These are phyloP conservation scores for Oryza glaberrima DNA, from an alignment of 176 grass and related monocot genomes.

Conservation along the genomic window DNA sequence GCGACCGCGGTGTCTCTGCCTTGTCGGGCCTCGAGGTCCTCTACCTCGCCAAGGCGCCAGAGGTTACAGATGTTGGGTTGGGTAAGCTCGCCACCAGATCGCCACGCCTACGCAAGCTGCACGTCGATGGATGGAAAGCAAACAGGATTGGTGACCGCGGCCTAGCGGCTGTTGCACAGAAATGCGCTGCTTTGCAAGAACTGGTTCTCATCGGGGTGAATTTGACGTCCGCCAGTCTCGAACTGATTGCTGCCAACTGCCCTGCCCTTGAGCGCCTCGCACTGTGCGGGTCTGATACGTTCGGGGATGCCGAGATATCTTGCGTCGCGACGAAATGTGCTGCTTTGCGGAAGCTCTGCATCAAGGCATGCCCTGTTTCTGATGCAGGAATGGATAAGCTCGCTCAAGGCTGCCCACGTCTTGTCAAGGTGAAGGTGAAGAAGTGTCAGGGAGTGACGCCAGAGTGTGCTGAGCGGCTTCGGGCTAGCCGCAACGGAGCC, in stretches of 20 bases:
- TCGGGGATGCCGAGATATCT: conserved; percentile 77
- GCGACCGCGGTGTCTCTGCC: conserved; percentile 63
- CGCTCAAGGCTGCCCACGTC: conserved; percentile 70
- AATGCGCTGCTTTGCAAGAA: conserved; percentile 82
- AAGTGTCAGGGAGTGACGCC: conserved; percentile 73
- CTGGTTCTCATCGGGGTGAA: conserved; percentile 91
- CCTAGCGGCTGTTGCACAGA: conserved; percentile 54
- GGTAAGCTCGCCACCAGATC: conserved; percentile 56
- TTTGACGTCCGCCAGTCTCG: conserved; percentile 63
- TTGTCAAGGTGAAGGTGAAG: conserved; percentile 98
- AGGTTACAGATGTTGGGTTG: conserved; percentile 77
- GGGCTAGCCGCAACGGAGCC: conserved; percentile 52
- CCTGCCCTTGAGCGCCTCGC: conserved; percentile 82
- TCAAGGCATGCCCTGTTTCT: conserved; percentile 91
- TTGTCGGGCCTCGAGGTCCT: conserved; percentile 68
- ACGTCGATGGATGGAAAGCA: conserved; percentile 88
- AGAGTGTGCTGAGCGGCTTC: conserved; percentile 73
- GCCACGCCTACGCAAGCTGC: conserved; percentile 75
- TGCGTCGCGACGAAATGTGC: conserved; percentile 70
- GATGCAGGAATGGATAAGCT: conserved; percentile 77
- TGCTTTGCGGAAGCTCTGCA: conserved; percentile 86
- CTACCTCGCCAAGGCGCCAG: conserved; percentile 79
- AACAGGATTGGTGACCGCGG: conserved; percentile 85
- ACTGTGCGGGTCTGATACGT: conserved; percentile 75
- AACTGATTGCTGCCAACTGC: conserved; percentile 75